Percentiles rank a stretch among this genome's conserved stretches.
Conservation (phyloP, 176 grass and related monocot genomes). For the Carex parvula region DNA sequence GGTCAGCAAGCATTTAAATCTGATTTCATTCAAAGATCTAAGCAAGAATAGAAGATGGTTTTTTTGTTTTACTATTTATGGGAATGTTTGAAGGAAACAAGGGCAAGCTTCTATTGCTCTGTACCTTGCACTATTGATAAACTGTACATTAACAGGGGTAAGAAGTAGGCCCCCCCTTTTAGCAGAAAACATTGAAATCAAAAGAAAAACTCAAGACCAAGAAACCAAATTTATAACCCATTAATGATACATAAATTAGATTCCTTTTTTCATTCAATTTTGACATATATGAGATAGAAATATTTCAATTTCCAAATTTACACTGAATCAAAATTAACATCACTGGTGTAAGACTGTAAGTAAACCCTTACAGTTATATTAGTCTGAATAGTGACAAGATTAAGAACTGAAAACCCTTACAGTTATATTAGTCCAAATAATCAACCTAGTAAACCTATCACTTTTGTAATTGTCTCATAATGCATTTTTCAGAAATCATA, state of each 20-base stretch:
- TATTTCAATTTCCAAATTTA: background rate
- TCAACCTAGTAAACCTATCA: background rate
- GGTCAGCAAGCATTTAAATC: background rate
- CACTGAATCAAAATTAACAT: background rate
- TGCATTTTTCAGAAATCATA: background rate
- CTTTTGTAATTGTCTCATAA: background rate
- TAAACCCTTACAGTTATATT: background rate
- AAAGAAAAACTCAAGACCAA: background rate
- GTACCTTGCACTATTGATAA: background rate
- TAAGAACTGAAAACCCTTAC: background rate
- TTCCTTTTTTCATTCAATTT: background rate
- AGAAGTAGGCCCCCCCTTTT: background rate
- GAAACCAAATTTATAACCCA: constrained; percentile 1
- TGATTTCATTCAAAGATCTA: background rate
- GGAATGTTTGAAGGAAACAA: background rate
- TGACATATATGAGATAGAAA: background rate
- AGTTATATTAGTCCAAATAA: background rate
- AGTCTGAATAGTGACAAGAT: background rate
- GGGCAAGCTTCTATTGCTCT: background rate
- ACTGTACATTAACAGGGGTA: background rate
- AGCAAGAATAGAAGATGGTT: background rate
- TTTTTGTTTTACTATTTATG: background rate
- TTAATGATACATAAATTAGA: background rate
- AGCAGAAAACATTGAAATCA: background rate
- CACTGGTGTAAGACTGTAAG: too few species aligned